Evolutionary conservation across 192 early-diverging fungal genomes (phyloP).

Genomic region (Linnemannia elongata): DNA sequence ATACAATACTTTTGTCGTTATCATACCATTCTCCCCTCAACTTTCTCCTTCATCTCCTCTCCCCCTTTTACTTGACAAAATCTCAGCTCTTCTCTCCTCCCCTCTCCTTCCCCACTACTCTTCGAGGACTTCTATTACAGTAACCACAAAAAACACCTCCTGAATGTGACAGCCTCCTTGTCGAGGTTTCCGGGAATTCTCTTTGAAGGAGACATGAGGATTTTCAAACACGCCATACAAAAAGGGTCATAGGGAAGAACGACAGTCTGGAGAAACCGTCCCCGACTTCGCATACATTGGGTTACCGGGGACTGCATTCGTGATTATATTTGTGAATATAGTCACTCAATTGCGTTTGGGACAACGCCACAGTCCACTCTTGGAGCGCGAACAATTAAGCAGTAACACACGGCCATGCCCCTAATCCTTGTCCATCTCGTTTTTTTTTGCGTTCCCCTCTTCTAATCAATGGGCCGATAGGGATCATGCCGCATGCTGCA

Average conservation of each 20-base stretch:
- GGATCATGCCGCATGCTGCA: constrained; percentile 55
- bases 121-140: neutral
- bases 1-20: neutral
- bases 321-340: no score
- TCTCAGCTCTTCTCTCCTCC: neutral
- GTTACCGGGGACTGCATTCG: neutral
- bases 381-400: neutral
- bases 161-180: neutral
- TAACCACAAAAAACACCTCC: neutral
- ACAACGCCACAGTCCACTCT: neutral
- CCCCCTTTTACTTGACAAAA: neutral
- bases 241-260: neutral
- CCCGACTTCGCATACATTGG: neutral
- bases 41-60: neutral
- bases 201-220: neutral
- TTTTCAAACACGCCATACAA: neutral
- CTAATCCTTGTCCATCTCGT: neutral
- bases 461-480: neutral
- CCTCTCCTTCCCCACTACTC: neutral
- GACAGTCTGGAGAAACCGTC: neutral
- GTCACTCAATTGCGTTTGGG: no score
- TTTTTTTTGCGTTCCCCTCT: neutral
- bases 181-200: neutral
- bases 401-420: neutral
- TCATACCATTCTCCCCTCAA: neutral